Conservation (phyloP, 257 asterid species). For the Ehretia macrophylla region DNA sequence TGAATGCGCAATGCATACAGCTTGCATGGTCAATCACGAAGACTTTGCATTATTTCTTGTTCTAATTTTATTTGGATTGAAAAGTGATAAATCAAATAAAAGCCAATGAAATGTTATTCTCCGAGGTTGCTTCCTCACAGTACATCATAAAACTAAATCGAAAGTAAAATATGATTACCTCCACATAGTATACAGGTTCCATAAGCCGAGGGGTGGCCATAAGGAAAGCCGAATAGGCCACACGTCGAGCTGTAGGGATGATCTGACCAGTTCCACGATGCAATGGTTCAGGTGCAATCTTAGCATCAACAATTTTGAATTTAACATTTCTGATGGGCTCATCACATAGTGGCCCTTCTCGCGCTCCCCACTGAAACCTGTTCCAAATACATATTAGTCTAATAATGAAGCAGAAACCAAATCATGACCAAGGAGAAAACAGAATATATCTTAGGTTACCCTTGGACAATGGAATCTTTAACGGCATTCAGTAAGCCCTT, state of each 20-base stretch:
- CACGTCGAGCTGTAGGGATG: constrained; percentile 98
- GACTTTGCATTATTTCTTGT: no score
- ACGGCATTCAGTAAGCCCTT: constrained; percentile 80
- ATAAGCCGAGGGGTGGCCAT: constrained; percentile 97
- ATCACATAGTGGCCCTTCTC: constrained; percentile 98
- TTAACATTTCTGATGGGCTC: constrained; percentile 98
- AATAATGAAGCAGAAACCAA: constrained; percentile 5
- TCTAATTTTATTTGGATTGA: no score
- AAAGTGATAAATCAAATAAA: no score
- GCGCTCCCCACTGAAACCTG: constrained; percentile 99
- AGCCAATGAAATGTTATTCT: no score
- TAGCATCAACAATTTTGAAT: constrained; percentile 92
- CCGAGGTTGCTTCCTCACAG: neutral
- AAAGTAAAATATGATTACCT: constrained; percentile 35
- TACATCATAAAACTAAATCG: neutral
- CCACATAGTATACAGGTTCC: constrained; percentile 95
- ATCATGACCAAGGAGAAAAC: constrained; percentile 6
- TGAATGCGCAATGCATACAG: no score
- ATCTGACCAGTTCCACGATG: constrained; percentile 98
- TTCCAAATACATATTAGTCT: constrained; percentile 17
- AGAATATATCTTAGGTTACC: constrained; percentile 36
- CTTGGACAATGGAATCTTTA: constrained; percentile 94
- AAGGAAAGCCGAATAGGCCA: constrained; percentile 93
- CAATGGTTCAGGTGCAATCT: constrained; percentile 94
- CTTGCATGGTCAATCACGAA: no score